Evolutionary conservation across 176 grass and related monocot genomes (phyloP).

Genomic region (Poa annua): DNA sequence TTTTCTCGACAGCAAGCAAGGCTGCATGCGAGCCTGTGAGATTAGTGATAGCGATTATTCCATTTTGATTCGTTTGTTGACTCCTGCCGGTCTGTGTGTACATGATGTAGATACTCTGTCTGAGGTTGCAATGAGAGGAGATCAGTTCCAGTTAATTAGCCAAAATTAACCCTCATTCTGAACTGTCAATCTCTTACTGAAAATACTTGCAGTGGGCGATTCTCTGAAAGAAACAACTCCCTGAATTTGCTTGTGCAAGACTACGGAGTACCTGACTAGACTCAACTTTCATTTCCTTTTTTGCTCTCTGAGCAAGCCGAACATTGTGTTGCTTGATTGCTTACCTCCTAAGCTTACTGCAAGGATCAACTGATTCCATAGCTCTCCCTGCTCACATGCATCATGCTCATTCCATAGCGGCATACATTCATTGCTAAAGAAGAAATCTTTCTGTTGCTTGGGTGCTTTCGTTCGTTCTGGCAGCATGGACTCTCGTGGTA

Average conservation of each 20-base stretch:
- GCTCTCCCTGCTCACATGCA: not conserved
- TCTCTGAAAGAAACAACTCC: not conserved
- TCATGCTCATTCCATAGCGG: not conserved
- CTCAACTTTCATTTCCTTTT: not conserved
- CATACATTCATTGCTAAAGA: not conserved
- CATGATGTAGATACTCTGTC: conserved; percentile 54
- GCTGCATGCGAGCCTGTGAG: conserved; percentile 33
- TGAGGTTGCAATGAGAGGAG: conserved; percentile 25
- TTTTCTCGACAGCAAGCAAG: conserved; percentile 14
- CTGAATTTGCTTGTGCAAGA: conserved; percentile 8
- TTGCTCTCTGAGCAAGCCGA: not conserved
- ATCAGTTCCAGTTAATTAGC: not conserved
- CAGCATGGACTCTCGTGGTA: conserved; percentile 40
- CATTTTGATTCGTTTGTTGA: conserved; percentile 46
- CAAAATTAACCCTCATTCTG: not conserved
- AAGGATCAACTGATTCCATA: not conserved
- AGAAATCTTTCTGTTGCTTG: not conserved
- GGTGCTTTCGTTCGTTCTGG: conserved; percentile 36
- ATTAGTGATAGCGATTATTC: conserved; percentile 36
- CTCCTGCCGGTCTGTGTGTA: conserved; percentile 39
- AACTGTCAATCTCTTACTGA: not conserved
- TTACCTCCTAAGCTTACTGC: not conserved
- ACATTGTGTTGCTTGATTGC: not conserved
- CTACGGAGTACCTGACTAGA: too few relatives aligned
- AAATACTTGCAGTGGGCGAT: not conserved